Evolutionary conservation across 805 yeast species (phyloP).

Genomic region (Metschnikowia arizonensis): DNA sequence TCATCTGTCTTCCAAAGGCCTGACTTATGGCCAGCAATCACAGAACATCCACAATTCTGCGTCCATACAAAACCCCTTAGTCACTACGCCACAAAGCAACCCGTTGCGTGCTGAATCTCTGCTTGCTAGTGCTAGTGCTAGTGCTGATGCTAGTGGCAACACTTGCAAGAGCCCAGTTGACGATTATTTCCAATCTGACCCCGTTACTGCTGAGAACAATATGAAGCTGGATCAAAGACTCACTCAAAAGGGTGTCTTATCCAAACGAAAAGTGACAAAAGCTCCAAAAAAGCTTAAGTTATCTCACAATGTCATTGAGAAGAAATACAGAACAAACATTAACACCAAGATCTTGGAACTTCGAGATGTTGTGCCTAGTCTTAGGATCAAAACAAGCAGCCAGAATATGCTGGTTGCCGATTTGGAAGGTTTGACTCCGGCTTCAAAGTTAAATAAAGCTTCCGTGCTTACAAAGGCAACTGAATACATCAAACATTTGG

Average conservation of each 20-base stretch:
- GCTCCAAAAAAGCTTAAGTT: slow-evolving; percentile 54
- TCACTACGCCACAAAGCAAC: slow-evolving; percentile 1
- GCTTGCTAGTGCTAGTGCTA: slow-evolving; percentile 1
- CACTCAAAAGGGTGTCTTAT: neutral
- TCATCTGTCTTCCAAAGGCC: slow-evolving; percentile 2
- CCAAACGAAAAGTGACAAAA: slow-evolving; percentile 27
- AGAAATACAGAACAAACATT: slow-evolving; percentile 74
- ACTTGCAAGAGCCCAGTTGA: slow-evolving; percentile 1
- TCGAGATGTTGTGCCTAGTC: slow-evolving; percentile 73
- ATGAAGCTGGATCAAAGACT: neutral
- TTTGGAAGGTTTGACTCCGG: slow-evolving; percentile 73
- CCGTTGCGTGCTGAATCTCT: slow-evolving; percentile 1
- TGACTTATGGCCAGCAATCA: neutral
- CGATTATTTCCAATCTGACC: neutral
- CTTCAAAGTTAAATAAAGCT: slow-evolving; percentile 73
- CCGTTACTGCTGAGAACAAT: neutral
- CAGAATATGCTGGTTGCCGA: slow-evolving; percentile 28
- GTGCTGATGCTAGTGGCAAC: neutral
- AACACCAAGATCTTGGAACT: slow-evolving; percentile 65
- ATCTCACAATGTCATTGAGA: slow-evolving; percentile 77
- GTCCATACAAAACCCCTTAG: neutral
- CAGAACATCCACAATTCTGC: neutral
- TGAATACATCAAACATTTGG: slow-evolving; percentile 73
- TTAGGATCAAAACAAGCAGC: slow-evolving; percentile 54
- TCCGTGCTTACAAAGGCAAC: slow-evolving; percentile 71